These are phyloP conservation scores for Sporothrix brunneoviolacea DNA, from an alignment of 2,329 filamentous ascomycete species.

Conservation along the genomic window DNA sequence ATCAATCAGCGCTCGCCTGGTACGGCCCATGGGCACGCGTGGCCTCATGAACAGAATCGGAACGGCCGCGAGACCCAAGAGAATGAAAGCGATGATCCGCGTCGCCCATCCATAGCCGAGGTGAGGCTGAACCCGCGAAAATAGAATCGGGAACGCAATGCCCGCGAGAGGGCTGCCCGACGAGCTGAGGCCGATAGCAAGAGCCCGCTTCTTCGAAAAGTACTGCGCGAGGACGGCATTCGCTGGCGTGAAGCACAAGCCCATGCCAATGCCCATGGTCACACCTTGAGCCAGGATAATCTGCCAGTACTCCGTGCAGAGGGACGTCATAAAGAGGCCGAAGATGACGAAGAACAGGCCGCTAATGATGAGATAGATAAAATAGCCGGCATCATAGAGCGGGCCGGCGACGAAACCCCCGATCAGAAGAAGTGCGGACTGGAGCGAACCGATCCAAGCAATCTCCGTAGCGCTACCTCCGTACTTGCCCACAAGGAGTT, in stretches of 20 bases:
- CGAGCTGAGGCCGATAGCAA: conserved; percentile 20
- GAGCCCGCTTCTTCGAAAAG: conserved; percentile 20
- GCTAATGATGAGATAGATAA: conserved; percentile 40
- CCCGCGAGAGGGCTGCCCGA: conserved; percentile 23
- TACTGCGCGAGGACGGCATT: conserved; percentile 17
- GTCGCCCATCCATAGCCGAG: conserved; percentile 25
- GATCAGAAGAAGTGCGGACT: conserved; percentile 35
- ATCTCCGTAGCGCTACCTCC: conserved; percentile 21
- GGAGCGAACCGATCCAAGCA: conserved; percentile 37
- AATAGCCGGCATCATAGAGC: conserved; percentile 49
- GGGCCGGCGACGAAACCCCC: conserved; percentile 48
- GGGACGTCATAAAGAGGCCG: conserved; percentile 50
- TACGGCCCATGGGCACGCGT: neutral
- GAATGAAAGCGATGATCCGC: conserved; percentile 23
- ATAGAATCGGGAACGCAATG: conserved; percentile 25
- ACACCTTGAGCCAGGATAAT: conserved; percentile 23
- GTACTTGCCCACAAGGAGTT: conserved; percentile 24
- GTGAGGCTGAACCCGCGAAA: conserved; percentile 19
- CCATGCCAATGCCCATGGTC: conserved; percentile 16
- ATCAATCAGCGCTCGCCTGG: conserved; percentile 25
- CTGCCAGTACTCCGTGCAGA: conserved; percentile 30
- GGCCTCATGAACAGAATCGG: conserved; percentile 20
- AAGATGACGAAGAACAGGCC: conserved; percentile 48
- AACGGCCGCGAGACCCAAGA: conserved; percentile 21
- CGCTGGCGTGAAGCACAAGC: conserved; percentile 18